A percentile compares a stretch with the other conserved stretches of the same genome.
Evolutionary conservation across 805 yeast species (phyloP).

Genomic region (Myxozyma kluyveri): DNA sequence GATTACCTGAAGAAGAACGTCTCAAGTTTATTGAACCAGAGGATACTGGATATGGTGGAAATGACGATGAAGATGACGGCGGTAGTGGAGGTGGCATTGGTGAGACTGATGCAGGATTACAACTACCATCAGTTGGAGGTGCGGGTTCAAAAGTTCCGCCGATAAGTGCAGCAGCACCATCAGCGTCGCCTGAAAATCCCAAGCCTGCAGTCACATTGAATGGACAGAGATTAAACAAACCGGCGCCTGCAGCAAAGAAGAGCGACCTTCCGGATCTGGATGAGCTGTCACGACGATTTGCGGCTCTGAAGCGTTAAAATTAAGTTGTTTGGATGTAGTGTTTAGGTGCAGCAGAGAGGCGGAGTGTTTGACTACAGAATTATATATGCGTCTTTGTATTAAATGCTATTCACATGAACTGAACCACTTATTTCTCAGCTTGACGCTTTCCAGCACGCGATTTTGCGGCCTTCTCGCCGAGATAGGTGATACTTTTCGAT

Average conservation of each 20-base stretch:
- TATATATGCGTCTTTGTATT: neutral
- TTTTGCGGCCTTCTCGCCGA: conserved; percentile 62
- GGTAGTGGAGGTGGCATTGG: conserved; percentile 33
- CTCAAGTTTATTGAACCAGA: conserved; percentile 34
- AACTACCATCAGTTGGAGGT: conserved; percentile 29
- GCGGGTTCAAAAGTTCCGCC: conserved; percentile 32
- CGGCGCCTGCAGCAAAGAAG: conserved; percentile 9
- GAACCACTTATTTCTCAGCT: conserved; percentile 5
- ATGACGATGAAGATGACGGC: conserved; percentile 39
- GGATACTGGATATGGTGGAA: conserved; percentile 37
- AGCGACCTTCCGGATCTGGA: conserved; percentile 49
- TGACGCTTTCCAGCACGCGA: no score
- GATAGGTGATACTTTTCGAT: conserved; percentile 65
- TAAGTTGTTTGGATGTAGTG: neutral
- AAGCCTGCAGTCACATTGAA: conserved; percentile 35
- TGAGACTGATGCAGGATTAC: conserved; percentile 32
- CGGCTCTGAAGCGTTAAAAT: conserved; percentile 52
- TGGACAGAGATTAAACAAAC: conserved; percentile 15
- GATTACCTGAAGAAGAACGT: conserved; percentile 40
- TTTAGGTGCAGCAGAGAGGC: neutral
- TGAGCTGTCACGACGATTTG: conserved; percentile 66
- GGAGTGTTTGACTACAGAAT: neutral
- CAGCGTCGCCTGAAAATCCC: conserved; percentile 38
- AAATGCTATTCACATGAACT: neutral
- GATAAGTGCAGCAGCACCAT: conserved; percentile 36